Evolutionary conservation across 2,329 filamentous ascomycete species (phyloP).

Genomic region (Ceratocystis destructans): DNA sequence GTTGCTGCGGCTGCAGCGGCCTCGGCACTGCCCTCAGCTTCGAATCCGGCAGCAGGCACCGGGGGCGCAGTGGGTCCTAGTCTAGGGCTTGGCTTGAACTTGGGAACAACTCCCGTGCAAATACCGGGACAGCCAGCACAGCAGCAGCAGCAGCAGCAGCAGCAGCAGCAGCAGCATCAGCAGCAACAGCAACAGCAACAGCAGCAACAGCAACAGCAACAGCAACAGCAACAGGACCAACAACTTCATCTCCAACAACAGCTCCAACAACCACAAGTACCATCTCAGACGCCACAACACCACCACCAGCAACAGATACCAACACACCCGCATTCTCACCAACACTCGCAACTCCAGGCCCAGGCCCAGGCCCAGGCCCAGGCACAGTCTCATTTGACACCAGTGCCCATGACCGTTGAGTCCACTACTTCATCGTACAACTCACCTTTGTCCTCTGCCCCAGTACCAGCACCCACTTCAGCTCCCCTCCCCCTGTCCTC

Average conservation of each 20-base stretch:
- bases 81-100: background rate
- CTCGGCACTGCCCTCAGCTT: background rate
- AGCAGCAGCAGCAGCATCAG: background rate
- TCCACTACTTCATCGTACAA: slow-evolving; percentile 39
- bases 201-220: background rate
- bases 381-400: background rate
- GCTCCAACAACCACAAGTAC: background rate
- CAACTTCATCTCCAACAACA: slow-evolving; percentile 3
- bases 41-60: background rate
- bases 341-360: slow-evolving; percentile 21
- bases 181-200: slow-evolving; percentile 8
- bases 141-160: background rate
- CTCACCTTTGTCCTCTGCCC: slow-evolving; percentile 23
- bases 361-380: slow-evolving; percentile 8
- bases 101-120: background rate
- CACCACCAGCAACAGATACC: slow-evolving; percentile 19
- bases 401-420: slow-evolving; percentile 25
- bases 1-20: background rate
- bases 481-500: slow-evolving; percentile 17
- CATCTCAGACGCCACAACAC: slow-evolving; percentile 19
- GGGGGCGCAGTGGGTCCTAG: background rate
- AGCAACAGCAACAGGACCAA: background rate
- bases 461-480: slow-evolving; percentile 17
- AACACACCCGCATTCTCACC: background rate
- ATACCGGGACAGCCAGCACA: background rate